A percentile compares a stretch with the other conserved stretches of the same genome.
Evolutionary conservation across 192 early-diverging fungal species (phyloP).

Genomic region (Linnemannia zychae): DNA sequence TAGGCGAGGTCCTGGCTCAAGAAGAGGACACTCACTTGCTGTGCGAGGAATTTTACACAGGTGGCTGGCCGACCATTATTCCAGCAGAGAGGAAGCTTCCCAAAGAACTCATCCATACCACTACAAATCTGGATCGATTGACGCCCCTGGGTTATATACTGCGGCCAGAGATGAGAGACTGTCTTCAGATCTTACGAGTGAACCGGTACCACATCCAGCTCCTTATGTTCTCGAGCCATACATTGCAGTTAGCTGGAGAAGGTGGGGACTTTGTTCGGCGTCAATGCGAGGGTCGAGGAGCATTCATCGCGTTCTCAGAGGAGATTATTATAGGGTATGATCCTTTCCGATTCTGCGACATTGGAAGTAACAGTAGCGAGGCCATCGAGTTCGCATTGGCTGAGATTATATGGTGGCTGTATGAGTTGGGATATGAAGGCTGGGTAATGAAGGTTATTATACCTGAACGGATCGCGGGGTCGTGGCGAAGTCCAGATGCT

Average conservation of each 20-base stretch:
- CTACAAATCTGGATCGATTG: not conserved
- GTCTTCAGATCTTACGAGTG: not conserved
- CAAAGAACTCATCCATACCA: not conserved
- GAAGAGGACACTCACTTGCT: not conserved
- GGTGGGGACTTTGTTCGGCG: not conserved
- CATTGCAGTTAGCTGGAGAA: conserved; percentile 1
- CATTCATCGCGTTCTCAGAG: not conserved
- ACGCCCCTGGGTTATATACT: conserved; percentile 21
- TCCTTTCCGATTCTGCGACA: conserved; percentile 13
- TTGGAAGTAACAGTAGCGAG: not conserved
- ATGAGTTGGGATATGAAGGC: not conserved
- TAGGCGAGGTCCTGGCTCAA: not conserved
- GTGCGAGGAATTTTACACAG: conserved; percentile 25
- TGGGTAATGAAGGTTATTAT: conserved; percentile 1
- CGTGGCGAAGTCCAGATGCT: not conserved
- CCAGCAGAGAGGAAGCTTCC: not conserved
- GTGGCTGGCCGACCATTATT: conserved; percentile 21
- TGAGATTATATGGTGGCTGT: conserved; percentile 9
- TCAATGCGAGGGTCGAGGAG: not conserved
- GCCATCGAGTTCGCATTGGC: not conserved
- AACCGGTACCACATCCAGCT: conserved; percentile 23
- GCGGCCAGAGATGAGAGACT: conserved; percentile 19
- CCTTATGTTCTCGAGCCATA: not conserved
- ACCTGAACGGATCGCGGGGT: not conserved
- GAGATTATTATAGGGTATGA: not conserved